These are phyloP conservation scores for Schrenkiella parvula DNA, from an alignment of 345 rosid species.

Conservation along the genomic window DNA sequence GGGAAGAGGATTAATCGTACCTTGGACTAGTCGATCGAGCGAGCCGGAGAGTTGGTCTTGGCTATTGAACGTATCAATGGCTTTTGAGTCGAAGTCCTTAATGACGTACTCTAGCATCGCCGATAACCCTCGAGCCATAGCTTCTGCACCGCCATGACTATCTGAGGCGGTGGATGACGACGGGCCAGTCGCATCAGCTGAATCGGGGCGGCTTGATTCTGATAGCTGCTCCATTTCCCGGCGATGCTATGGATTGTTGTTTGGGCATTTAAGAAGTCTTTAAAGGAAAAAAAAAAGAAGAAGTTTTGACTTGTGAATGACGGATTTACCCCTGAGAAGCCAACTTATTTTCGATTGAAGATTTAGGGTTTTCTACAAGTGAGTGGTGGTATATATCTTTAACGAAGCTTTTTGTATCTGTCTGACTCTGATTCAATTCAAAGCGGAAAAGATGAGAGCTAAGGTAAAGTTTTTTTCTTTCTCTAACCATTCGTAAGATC, in stretches of 20 bases:
- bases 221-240: conserved; percentile 24
- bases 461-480: neutral
- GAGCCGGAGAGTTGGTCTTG: conserved; percentile 64
- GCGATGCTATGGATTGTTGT: neutral
- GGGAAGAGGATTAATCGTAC: conserved; percentile 23
- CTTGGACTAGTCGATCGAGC: conserved; percentile 66
- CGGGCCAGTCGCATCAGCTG: neutral
- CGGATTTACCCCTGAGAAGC: neutral
- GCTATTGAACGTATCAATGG: conserved; percentile 48
- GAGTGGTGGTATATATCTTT: neutral
- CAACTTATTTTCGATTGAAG: neutral
- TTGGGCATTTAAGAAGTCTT: neutral
- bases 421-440: neutral
- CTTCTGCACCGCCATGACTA: conserved; percentile 39
- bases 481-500: neutral
- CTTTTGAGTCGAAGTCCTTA: conserved; percentile 62
- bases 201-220: conserved; percentile 14
- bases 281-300: neutral
- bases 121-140: conserved; percentile 56
- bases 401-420: neutral
- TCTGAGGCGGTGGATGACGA: neutral
- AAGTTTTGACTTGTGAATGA: neutral
- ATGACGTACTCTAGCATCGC: conserved; percentile 52
- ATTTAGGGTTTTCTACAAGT: conserved; percentile 6
- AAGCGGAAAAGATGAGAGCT: conserved; percentile 6